Evolutionary conservation across 2,329 filamentous ascomycete species (phyloP), one percentile per base, ranked within the genome.

Genomic region (Sarocladium brachiariae): DNA sequence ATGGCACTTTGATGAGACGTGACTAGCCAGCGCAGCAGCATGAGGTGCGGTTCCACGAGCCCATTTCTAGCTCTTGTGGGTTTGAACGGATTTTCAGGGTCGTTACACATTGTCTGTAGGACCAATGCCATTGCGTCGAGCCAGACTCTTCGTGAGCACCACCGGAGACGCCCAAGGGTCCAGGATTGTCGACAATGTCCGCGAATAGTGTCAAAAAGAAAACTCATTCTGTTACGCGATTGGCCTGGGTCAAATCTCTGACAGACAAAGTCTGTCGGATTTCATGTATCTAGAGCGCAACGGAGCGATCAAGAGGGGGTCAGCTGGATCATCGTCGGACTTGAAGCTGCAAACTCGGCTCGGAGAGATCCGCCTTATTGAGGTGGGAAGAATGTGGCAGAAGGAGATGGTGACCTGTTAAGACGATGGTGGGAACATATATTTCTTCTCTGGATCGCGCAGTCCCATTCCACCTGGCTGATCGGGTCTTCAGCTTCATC

Each of bases 281-380:
- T 33, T 33, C 25, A 47, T 31, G 27, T 25, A 21, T 18, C 21
- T 11, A 23, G 16, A 11, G 16, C 14, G 25, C 24, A 33, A 19
- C 43, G 19, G 16, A 14, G n/a, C 25, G 11, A 33, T 33, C 10
- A 33, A 16, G 25, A 47, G 25, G 43, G 43, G 27, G 25, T 33
- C 43, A 47, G 24, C 43, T 33, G 43, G 3, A 18, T 33, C 25
- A 25, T 10, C 19, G 24, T 47, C 43, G 25, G 14, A 47, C 43
- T 33, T 24, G 43, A 47, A 47, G 43, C 43, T 47, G 43, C 25
- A 47, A 47, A 4, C 43, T n/a, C n/a, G n/a, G 43, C 25, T 47
- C 43, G 43, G 43, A 31, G 43, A 47, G 43, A n/a, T 33, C 25
- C 27, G 43, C 25, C 43, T 47, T 11, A 19, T 18, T 8, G 39